Conservation (phyloP, 2,329 filamentous ascomycete species). For the Penicillium glabrum region DNA sequence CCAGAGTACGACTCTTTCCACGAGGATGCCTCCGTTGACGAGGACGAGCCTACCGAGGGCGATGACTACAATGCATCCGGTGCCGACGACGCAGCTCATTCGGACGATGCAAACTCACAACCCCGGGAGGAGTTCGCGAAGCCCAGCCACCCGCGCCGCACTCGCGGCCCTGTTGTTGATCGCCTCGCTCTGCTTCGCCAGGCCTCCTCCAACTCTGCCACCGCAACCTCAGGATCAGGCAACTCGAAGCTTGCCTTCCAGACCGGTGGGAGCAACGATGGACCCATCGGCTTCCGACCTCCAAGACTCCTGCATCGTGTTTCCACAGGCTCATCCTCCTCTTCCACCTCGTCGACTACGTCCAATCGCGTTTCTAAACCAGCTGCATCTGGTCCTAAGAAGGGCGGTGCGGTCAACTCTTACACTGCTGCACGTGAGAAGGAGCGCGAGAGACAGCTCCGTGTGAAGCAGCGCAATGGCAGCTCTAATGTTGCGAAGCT, state of each 20-base stretch:
- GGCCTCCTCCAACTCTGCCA: slow-evolving; percentile 45
- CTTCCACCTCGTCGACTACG: slow-evolving; percentile 18
- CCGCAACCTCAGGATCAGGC: slow-evolving; percentile 19
- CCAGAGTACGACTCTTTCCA: slow-evolving; percentile 56
- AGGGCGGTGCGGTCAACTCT: slow-evolving; percentile 60
- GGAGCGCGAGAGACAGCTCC: slow-evolving; percentile 57
- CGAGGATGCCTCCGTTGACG: slow-evolving; percentile 52
- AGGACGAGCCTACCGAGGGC: slow-evolving; percentile 31
- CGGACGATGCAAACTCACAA: slow-evolving; percentile 25
- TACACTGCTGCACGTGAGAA: slow-evolving; percentile 56
- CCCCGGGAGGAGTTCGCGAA: slow-evolving; percentile 28
- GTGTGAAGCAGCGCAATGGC: slow-evolving; percentile 48
- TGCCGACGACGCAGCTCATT: slow-evolving; percentile 15
- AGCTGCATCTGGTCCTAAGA: slow-evolving; percentile 53
- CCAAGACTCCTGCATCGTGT: slow-evolving; percentile 32
- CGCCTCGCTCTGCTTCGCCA: slow-evolving; percentile 45
- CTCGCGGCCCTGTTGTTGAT: slow-evolving; percentile 45
- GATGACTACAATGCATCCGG: slow-evolving; percentile 15
- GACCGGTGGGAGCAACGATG: slow-evolving; percentile 16
- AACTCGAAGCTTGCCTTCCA: slow-evolving; percentile 37
- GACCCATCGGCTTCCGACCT: slow-evolving; percentile 33
- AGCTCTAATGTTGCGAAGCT: slow-evolving; percentile 36
- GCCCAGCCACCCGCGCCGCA: slow-evolving; percentile 38
- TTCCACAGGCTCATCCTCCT: slow-evolving; percentile 28
- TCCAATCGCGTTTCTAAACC: slow-evolving; percentile 30